Base-by-base conservation (phyloP, 2,329 filamentous ascomycete species). In the Sphaerulina populicola region DNA sequence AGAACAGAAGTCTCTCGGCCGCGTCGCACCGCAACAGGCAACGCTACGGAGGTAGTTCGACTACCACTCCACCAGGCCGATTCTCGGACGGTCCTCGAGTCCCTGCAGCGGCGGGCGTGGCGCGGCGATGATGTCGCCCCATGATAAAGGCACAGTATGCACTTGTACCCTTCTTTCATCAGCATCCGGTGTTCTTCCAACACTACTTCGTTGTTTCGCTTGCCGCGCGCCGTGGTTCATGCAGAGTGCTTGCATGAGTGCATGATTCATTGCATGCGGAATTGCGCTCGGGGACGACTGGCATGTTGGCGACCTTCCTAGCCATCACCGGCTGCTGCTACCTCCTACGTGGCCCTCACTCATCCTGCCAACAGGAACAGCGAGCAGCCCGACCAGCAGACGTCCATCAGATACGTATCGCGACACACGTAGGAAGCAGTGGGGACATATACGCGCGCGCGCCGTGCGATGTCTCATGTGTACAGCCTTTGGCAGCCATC, bases 171-270 rank as follows among this genome's bases (percentile, higher is more conserved):
- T 9, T 33, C 30, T 33, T 12, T 33, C 30, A 33, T 33, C 30
- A 33, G 8, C 33, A n/a, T 21, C 33, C 44, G 45, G 30, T 12
- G 35, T 47, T 47, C 27, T 15, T 2, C 18, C 44, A 14, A 37
- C n/a, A 33, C 44, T 27, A 8, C 40, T 40, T 6, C 29, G 18
- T 9, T 30, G 41, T 31, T 9, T 36, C 23, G 36, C 23, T 39
- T 23, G 8, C 27, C 44, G 44, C 44, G 35, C 35, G 44, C 44
- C 44, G 23, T 9, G 37, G 44, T 47, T 23, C 44, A 47, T 47
- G 44, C 44, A 30, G 44, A 46, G 35, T 45, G 43, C 43, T 35
- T 27, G 43, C 33, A 15, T 15, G 10, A 27, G 30, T 47, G 44
- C 44, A 47, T 23, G 40, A 10, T 12, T 23, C 35, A 41, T 18